Evolutionary conservation across 2,329 filamentous ascomycete species (phyloP).

Genomic region (Cladosporium cucumerinum): DNA sequence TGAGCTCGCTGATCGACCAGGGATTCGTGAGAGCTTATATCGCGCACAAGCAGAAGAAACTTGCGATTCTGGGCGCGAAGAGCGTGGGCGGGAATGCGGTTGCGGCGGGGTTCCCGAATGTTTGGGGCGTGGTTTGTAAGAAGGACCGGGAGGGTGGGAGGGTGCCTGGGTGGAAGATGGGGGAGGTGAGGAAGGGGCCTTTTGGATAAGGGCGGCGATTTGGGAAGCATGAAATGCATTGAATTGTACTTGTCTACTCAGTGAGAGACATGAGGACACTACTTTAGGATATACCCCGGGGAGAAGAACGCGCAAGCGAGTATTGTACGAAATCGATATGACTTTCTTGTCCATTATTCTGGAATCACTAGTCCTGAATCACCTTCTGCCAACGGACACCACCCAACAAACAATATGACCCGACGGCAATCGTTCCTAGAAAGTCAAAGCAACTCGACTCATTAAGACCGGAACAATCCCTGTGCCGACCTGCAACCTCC

Average conservation of each 20-base stretch:
- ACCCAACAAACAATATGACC: not conserved
- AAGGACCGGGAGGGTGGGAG: constrained; percentile 57
- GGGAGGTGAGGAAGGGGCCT: not conserved
- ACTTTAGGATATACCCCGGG: not conserved
- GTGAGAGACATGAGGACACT: too few species aligned
- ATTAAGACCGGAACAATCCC: not conserved
- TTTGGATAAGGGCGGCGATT: not conserved
- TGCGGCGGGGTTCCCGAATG: constrained; percentile 70
- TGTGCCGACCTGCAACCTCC: not conserved
- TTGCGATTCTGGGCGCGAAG: constrained; percentile 78
- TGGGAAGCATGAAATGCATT: not conserved
- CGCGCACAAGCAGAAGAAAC: constrained; percentile 69
- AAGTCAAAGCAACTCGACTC: not conserved
- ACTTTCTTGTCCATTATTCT: not conserved
- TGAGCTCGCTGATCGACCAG: constrained; percentile 74
- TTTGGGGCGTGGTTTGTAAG: constrained; percentile 65
- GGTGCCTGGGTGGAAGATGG: constrained; percentile 70
- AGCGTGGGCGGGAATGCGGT: constrained; percentile 52
- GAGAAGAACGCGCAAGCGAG: not conserved
- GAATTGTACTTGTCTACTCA: not conserved
- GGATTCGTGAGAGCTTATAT: constrained; percentile 81
- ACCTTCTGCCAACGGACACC: not conserved
- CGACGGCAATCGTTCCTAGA: not conserved
- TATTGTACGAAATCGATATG: not conserved
- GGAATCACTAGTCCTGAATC: not conserved